A percentile compares a stretch with the other conserved stretches of the same genome.
Evolutionary conservation across 140 eudicot genomes (phyloP).

Genomic region (Senecio squalidus): DNA sequence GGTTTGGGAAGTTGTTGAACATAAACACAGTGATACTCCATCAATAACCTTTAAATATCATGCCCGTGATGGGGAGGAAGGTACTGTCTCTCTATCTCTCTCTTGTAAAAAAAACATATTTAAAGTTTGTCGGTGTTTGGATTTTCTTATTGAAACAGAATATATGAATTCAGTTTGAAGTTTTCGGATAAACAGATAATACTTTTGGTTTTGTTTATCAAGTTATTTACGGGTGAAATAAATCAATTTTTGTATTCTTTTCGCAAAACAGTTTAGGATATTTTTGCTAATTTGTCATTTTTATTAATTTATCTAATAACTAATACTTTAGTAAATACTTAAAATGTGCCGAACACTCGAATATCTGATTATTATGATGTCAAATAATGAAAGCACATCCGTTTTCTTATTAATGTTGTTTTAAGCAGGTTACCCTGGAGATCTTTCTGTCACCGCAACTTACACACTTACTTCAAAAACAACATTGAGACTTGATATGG

Average conservation of each 20-base stretch:
- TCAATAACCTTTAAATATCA: slow-evolving; percentile 87
- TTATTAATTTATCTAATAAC: too few relatives aligned
- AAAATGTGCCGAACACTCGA: neutral
- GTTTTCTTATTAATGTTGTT: neutral
- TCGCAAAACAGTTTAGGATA: too few relatives aligned
- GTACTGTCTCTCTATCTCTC: slow-evolving; percentile 37
- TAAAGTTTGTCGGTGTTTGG: neutral
- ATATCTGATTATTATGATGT: neutral
- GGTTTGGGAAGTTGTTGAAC: slow-evolving; percentile 79
- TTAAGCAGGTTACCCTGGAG: slow-evolving; percentile 84
- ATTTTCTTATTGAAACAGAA: neutral
- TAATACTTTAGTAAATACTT: too few relatives aligned
- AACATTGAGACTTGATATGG: slow-evolving; percentile 84
- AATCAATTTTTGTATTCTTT: neutral
- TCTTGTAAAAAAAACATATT: neutral
- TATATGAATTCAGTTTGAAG: neutral
- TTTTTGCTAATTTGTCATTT: too few relatives aligned
- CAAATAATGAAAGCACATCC: neutral
- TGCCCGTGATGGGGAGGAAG: slow-evolving; percentile 90
- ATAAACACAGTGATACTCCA: slow-evolving; percentile 74
- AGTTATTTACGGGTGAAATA: neutral
- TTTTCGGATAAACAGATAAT: neutral
- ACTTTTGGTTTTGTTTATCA: neutral
- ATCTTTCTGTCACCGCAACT: slow-evolving; percentile 71
- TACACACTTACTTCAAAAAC: slow-evolving; percentile 80